phyloP scores from a whole-genome alignment of 1,284 basidiomycete genomes.

The Amylostereum areolatum region DNA sequence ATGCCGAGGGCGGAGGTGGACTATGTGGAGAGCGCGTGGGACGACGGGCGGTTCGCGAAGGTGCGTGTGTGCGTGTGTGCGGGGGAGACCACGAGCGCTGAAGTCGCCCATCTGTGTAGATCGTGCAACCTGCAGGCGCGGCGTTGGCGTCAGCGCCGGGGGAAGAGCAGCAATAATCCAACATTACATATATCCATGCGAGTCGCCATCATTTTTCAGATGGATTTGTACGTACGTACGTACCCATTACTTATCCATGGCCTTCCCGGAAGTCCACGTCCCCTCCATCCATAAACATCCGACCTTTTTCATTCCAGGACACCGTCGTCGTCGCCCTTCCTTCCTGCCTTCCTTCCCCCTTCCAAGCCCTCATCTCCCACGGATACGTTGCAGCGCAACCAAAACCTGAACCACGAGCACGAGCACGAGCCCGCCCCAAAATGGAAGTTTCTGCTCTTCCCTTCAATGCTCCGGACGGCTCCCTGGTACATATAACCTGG shows the following conservation, averaged over 20 bases:
- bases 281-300: too few relatives aligned
- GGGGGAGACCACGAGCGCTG: background rate
- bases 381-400: too few relatives aligned
- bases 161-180: too few relatives aligned
- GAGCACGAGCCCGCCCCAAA: background rate
- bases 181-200: background rate
- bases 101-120: background rate
- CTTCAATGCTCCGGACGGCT: background rate
- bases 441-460: background rate
- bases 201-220: background rate
- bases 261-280: background rate
- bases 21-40: conserved; percentile 1
- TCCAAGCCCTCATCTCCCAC: too few relatives aligned
- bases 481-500: background rate
- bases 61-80: conserved; percentile 16
- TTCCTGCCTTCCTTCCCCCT: too few relatives aligned
- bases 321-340: too few relatives aligned
- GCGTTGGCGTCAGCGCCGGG: too few relatives aligned
- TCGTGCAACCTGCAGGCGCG: background rate
- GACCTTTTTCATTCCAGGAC: too few relatives aligned
- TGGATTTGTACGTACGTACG: background rate
- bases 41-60: conserved; percentile 24
- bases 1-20: conserved; percentile 61
- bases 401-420: too few relatives aligned
- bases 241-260: background rate